A percentile compares a stretch with the other conserved stretches of the same genome.
phyloP scores from a whole-genome alignment of 2,329 filamentous ascomycete genomes.

The Hypoxylon sp. region DNA sequence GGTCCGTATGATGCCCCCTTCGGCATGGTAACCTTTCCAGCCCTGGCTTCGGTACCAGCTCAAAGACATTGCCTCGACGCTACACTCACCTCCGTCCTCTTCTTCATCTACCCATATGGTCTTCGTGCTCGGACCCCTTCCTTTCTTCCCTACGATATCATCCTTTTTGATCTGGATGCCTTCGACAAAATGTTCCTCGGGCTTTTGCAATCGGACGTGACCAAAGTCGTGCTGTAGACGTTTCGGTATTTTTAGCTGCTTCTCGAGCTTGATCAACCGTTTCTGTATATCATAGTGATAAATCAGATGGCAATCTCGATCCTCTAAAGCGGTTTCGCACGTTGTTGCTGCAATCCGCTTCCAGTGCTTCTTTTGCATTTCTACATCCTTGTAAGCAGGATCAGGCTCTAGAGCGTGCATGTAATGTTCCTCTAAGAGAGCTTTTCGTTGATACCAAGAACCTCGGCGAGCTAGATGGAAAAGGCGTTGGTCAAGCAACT shows the following conservation, averaged over 20 bases:
- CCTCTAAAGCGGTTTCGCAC: constrained; percentile 86
- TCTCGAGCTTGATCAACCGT: constrained; percentile 90
- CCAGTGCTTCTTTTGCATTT: constrained; percentile 81
- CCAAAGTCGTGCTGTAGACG: constrained; percentile 92
- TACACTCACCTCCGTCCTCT: constrained; percentile 75
- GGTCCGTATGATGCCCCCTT: constrained; percentile 91
- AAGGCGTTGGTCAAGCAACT: constrained; percentile 79
- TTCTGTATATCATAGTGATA: constrained; percentile 96
- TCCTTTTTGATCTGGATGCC: constrained; percentile 79
- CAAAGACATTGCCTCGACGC: constrained; percentile 93
- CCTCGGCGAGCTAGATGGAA: constrained; percentile 88
- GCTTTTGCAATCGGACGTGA: constrained; percentile 79
- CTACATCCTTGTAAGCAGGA: constrained; percentile 48
- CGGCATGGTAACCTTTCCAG: constrained; percentile 94
- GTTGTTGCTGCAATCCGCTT: constrained; percentile 77
- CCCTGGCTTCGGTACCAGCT: constrained; percentile 82
- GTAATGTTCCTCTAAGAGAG: constrained; percentile 93
- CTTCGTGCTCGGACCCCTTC: constrained; percentile 64
- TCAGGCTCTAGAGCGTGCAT: constrained; percentile 71
- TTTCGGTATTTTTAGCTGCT: constrained; percentile 79
- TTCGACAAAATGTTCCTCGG: constrained; percentile 76
- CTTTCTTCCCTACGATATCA: constrained; percentile 52
- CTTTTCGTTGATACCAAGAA: constrained; percentile 95
- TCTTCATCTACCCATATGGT: constrained; percentile 87
- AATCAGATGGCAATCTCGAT: constrained; percentile 87